A percentile compares a stretch with the other conserved stretches of the same genome.
Evolutionary conservation across 2,329 filamentous ascomycete genomes (phyloP).

Genomic region (Colletotrichum musae): DNA sequence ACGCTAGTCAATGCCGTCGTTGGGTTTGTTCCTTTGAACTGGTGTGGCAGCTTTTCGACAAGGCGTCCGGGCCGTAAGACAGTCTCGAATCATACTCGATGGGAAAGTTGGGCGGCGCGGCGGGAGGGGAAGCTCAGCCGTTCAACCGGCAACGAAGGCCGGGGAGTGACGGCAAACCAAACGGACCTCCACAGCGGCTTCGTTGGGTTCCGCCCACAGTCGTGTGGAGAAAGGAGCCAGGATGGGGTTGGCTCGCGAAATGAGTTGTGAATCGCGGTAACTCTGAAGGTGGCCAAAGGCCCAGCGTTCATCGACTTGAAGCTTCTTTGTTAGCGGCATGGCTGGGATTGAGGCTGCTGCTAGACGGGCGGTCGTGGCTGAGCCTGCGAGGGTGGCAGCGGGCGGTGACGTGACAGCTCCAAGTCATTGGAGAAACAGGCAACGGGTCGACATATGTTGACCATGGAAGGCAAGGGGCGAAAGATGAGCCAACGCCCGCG

Average conservation of each 20-base stretch:
- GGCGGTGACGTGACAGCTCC: constrained; percentile 28
- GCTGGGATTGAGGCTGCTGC: constrained; percentile 11
- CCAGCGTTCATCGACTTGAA: constrained; percentile 24
- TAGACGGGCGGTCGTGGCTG: background rate
- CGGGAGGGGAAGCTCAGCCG: constrained; percentile 34
- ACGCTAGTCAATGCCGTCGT: constrained; percentile 16
- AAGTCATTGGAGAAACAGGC: constrained; percentile 33
- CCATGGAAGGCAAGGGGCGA: constrained; percentile 8
- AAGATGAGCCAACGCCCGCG: constrained; percentile 6
- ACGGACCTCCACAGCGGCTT: constrained; percentile 40
- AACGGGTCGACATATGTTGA: constrained; percentile 13
- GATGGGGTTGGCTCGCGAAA: constrained; percentile 17
- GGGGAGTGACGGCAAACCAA: constrained; percentile 35
- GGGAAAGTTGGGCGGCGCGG: constrained; percentile 17
- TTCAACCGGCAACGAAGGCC: constrained; percentile 31
- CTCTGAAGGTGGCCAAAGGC: constrained; percentile 5
- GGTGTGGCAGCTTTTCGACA: constrained; percentile 13
- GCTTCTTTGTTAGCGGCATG: constrained; percentile 37
- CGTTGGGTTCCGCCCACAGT: constrained; percentile 29
- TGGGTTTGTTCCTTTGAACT: background rate
- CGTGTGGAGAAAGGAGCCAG: constrained; percentile 27
- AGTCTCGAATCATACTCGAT: constrained; percentile 24
- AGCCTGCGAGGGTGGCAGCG: background rate
- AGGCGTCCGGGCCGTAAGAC: constrained; percentile 26
- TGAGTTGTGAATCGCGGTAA: constrained; percentile 1